A percentile compares a stretch with the other conserved stretches of the same genome.
These are phyloP conservation scores for Eucalyptus cladocalyx DNA, from an alignment of 345 rosid species.

Conservation along the genomic window DNA sequence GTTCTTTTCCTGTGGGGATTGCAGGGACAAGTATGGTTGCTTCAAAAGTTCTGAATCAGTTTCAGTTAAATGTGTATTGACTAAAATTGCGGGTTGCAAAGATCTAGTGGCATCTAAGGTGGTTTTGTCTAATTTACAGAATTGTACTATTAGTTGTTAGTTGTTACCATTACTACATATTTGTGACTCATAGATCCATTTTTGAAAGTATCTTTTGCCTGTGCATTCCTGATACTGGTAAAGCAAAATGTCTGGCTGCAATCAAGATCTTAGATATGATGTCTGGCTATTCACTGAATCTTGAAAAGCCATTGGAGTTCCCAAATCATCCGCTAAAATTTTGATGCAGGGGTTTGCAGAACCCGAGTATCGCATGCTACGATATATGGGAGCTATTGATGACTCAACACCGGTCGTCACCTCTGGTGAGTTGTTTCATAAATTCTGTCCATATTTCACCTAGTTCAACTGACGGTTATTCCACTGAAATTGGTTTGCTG, in stretches of 20 bases:
- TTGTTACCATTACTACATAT: neutral
- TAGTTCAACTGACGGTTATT: neutral
- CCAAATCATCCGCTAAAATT: neutral
- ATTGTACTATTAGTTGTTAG: neutral
- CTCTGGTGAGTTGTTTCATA: constrained; percentile 18
- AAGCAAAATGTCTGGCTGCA: neutral
- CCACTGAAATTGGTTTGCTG: neutral
- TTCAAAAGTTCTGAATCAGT: neutral
- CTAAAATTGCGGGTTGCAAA: neutral
- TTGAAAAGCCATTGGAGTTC: neutral
- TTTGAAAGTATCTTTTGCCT: neutral
- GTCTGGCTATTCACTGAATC: neutral
- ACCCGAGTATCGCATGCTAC: constrained; percentile 82
- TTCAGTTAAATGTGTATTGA: neutral
- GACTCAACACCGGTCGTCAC: constrained; percentile 69
- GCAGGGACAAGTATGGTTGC: neutral
- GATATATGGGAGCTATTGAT: constrained; percentile 85
- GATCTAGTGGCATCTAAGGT: neutral
- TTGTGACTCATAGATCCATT: neutral
- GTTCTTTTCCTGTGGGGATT: neutral
- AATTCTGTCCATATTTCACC: neutral
- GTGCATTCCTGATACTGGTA: neutral
- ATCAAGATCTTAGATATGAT: neutral
- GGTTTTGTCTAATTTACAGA: neutral
- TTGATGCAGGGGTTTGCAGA: constrained; percentile 75